Base-by-base conservation (phyloP, 106 monocot species). In the Allium cepa region DNA sequence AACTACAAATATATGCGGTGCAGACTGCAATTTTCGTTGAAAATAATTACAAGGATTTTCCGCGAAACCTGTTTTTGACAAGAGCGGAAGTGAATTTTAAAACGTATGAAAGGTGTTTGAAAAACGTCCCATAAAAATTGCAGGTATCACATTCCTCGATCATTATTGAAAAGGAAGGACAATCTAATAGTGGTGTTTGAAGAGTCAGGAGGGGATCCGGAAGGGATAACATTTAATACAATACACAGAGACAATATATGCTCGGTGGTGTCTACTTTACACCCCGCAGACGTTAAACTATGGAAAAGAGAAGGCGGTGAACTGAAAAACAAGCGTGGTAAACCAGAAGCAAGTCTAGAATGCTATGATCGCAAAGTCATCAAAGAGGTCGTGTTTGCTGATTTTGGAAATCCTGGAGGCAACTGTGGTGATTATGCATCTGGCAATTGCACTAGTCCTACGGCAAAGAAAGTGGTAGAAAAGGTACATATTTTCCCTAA, bases 231-330 rank as follows among this genome's bases (percentile, higher is more conserved):
- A 16, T 26, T 91, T 10, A 16, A 78, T 51, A 80, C 76, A 0
- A 91, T 88, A 57, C 88, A 60, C 69, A 88, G 95, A 67, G 95
- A 96, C 73, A 76, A 91, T 65, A 86, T 88, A 14, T 96, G 95
- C 79, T 70, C 78, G 9, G 26, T 72, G 15, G 78, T 86, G 28
- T 82, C 91, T 0, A 7, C 51, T 6, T 62, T n/a, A 26, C 8
- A 72, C 52, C 71, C 28, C 0, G 51, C 26, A 26, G 49, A 51
- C 17, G 62, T 71, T 46, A 17, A 58, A 15, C 52, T 18, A 8
- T 72, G 26, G 51, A 50, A 61, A n/a, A 49, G n/a, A 9, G 56
- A 57, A 53, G 46, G 14, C 10, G 63, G 55, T 48, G 17, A 64
- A 66, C 48, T 80, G 47, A 65, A 50, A 7, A n/a, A 8, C 47